Evolutionary conservation across 2,329 filamentous ascomycete genomes (phyloP), one percentile per base, ranked within the genome.

Genomic region (Epichloe typhina): DNA sequence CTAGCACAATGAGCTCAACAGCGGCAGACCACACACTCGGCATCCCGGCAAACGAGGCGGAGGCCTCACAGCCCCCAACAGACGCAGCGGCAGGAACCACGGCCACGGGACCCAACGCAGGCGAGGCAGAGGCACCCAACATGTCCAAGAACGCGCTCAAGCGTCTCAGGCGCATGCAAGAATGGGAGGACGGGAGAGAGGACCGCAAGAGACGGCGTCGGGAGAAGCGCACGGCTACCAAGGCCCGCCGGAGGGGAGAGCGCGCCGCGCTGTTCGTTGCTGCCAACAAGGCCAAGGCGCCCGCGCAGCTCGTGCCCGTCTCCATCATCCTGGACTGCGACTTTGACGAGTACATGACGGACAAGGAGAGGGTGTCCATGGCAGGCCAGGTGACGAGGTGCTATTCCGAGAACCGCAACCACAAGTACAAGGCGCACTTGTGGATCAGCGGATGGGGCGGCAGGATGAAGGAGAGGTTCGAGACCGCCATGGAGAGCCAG

Each of bases 111-210:
- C 26, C 26, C 7, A 26, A 3, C 26, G 26, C 26, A 26, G 26
- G 26, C 7, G 26, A 45, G 5, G 40, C 52, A 3, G 42, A 45
- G 5, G 40, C 52, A 3, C 56, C 58, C 2, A 57, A 59, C 21
- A 55, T 96, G 48, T 95, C 91, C 17, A 97, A 97, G 62, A 94
- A 84, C 61, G 85, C 91, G 58, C 71, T 84, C 53, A 95, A 95
- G 68, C 91, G 88, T 62, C 72, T 88, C 49, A 80, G 77, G 54
- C 82, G 81, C 50, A 75, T 80, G 55, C 75, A 86, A 62, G 73
- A 79, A 63, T 95, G 87, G 85, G 88, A 95, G 59, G 80, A 83
- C 7, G 78, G 77, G 21, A 83, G 80, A 55, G 77, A 77, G 40
- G 72, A 75, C 35, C 78, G 80, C 53, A 76, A 74, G 54, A 66